These are phyloP conservation scores for Syzygium oleosum DNA, from an alignment of 345 rosid genomes.

Conservation along the genomic window DNA sequence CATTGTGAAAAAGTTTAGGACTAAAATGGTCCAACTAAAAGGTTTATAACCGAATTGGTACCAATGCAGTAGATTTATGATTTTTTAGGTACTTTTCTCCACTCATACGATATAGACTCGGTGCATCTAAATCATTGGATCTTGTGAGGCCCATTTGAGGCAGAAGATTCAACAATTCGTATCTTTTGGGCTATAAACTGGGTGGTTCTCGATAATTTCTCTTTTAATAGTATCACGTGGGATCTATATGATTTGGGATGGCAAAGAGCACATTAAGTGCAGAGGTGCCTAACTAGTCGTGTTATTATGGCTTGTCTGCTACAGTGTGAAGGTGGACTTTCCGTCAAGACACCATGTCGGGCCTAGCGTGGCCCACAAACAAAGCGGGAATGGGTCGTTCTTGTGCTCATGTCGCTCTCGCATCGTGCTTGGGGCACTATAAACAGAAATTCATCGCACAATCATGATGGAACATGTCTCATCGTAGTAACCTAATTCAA, in stretches of 20 bases:
- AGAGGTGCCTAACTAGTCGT: neutral
- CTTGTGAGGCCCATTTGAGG: neutral
- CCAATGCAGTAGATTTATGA: too few relatives aligned
- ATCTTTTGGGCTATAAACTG: accelerated
- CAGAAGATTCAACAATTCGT: neutral
- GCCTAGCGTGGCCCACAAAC: neutral
- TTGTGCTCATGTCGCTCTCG: neutral
- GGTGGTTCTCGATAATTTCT: neutral
- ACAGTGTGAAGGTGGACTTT: neutral
- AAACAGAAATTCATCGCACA: neutral
- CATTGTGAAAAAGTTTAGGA: too few relatives aligned
- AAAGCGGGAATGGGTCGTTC: neutral
- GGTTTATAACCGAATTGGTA: too few relatives aligned
- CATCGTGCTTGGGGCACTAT: neutral
- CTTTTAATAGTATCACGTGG: neutral
- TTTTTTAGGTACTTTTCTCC: too few relatives aligned
- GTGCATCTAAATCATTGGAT: neutral
- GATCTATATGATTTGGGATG: neutral
- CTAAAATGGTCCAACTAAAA: too few relatives aligned
- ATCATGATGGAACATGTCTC: neutral
- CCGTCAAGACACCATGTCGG: neutral
- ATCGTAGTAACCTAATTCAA: neutral
- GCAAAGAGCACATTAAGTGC: neutral
- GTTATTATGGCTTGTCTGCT: neutral
- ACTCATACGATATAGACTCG: neutral